Percentiles rank a stretch among this genome's conserved stretches.
Conservation (phyloP, 2,329 filamentous ascomycete species). For the Fusarium sp. region DNA sequence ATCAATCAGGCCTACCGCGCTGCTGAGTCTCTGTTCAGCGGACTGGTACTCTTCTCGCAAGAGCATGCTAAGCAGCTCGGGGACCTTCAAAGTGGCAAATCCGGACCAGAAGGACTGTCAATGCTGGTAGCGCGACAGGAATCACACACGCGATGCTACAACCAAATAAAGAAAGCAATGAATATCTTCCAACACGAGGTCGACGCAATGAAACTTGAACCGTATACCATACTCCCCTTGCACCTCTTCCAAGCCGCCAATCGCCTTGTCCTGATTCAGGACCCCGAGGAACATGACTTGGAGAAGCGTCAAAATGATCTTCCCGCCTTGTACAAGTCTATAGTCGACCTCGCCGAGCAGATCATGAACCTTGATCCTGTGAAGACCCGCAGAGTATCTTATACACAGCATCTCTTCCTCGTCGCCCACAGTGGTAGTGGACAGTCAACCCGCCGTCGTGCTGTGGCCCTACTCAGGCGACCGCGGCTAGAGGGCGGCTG, state of each 20-base stretch:
- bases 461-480: background rate
- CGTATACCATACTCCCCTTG: background rate
- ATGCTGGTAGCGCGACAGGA: background rate
- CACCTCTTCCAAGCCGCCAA: background rate
- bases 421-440: background rate
- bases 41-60: background rate
- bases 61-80: background rate
- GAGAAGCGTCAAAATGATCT: background rate
- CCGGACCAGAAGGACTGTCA: background rate
- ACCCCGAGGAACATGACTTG: constrained; percentile 5
- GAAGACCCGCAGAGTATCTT: background rate
- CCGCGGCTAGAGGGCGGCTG: background rate
- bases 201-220: background rate
- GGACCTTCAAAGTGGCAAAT: background rate
- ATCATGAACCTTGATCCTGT: background rate
- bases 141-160: background rate
- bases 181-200: background rate
- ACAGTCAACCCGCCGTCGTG: background rate
- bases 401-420: background rate
- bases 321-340: background rate
- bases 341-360: background rate
- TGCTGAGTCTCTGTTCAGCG: background rate
- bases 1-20: background rate
- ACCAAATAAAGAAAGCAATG: background rate
- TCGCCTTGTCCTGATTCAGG: constrained; percentile 4